Evolutionary conservation across 2,329 filamentous ascomycete species (phyloP).

Genomic region (Chalaropsis ovoidea): DNA sequence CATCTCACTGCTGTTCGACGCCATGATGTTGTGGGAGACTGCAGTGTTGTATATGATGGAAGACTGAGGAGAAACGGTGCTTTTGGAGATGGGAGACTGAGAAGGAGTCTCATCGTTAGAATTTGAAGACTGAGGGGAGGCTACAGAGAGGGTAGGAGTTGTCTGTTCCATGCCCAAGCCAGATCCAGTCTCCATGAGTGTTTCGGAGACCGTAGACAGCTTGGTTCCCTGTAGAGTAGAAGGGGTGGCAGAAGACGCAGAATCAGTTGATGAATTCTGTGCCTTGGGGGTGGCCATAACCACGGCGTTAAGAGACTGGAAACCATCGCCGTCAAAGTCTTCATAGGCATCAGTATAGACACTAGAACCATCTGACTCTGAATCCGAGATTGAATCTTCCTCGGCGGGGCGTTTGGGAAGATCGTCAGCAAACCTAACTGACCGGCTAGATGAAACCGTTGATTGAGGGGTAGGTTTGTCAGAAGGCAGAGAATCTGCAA

Average conservation of each 20-base stretch:
- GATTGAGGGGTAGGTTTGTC: not conserved
- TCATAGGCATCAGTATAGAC: conserved; percentile 72
- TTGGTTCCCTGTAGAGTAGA: not conserved
- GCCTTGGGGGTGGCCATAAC: conserved; percentile 47
- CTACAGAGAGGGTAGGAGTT: not conserved
- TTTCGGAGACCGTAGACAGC: conserved; percentile 15
- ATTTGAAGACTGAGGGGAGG: not conserved
- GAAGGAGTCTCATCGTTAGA: not conserved
- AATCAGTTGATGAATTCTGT: not conserved
- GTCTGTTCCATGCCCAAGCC: not conserved
- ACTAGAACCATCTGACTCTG: conserved; percentile 42
- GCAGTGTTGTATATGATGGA: conserved; percentile 3
- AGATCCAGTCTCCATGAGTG: not conserved
- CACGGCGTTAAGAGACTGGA: conserved; percentile 63
- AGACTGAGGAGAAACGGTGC: conserved; percentile 1
- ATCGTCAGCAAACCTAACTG: conserved; percentile 35
- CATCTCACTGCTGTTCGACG: conserved; percentile 28
- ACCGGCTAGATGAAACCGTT: not conserved
- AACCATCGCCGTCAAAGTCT: conserved; percentile 60
- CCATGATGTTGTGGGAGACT: conserved; percentile 12
- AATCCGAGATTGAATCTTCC: conserved; percentile 19
- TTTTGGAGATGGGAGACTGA: conserved; percentile 10
- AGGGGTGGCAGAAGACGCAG: conserved; percentile 25
- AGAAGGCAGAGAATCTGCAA: not conserved
- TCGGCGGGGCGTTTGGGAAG: conserved; percentile 25